phyloP scores from a whole-genome alignment of 2,329 filamentous ascomycete species.

The Parastagonospora nodorum region DNA sequence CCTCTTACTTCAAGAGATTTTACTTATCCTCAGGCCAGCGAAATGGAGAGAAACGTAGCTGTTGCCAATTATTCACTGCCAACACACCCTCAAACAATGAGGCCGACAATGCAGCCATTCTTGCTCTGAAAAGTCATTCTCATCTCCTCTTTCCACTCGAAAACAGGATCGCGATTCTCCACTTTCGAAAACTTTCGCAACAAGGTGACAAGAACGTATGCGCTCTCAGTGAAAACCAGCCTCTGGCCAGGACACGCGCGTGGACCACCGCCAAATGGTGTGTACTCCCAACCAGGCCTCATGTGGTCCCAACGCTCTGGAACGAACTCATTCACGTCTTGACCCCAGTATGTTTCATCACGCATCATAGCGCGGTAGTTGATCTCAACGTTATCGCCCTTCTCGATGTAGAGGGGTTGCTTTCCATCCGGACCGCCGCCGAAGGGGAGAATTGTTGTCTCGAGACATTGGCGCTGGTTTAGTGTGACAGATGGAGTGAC shows the following conservation, averaged over 20 bases:
- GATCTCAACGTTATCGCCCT: constrained; percentile 16
- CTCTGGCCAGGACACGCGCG: constrained; percentile 12
- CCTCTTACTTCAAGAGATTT: no score
- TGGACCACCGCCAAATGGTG: constrained; percentile 19
- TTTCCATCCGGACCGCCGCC: constrained; percentile 14
- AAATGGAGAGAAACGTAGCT: no score
- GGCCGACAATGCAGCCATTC: constrained; percentile 11
- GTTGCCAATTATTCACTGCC: no score
- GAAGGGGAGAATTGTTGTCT: constrained; percentile 8
- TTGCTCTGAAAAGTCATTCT: constrained; percentile 17
- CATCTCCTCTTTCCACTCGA: constrained; percentile 18
- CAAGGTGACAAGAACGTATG: constrained; percentile 3
- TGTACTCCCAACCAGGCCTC: constrained; percentile 16
- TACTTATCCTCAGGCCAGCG: no score
- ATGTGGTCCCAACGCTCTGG: constrained; percentile 21
- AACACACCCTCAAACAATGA: background rate
- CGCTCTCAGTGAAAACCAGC: constrained; percentile 15
- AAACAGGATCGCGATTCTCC: constrained; percentile 11
- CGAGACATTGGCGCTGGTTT: constrained; percentile 10
- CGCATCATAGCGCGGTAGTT: constrained; percentile 13
- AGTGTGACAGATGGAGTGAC: constrained; percentile 10
- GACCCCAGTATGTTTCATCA: constrained; percentile 14
- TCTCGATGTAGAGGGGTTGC: constrained; percentile 8
- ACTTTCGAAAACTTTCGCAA: constrained; percentile 6
- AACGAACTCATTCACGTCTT: constrained; percentile 16